Evolutionary conservation across 768 basidiomycete species (phyloP).

Genomic region (Grammothele lineata): DNA sequence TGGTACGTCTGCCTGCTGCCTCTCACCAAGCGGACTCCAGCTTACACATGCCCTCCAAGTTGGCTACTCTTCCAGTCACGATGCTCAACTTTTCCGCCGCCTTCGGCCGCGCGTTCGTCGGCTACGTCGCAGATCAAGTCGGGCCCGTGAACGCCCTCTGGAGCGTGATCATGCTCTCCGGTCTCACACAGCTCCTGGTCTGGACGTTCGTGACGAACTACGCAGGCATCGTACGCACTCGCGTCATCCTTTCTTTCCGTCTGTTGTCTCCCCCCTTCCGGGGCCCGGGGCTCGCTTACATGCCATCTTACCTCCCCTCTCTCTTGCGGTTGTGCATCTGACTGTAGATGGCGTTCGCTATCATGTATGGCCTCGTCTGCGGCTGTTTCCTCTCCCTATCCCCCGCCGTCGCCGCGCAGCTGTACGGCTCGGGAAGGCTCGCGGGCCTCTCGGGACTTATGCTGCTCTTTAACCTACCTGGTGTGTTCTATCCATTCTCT

Average conservation of each 20-base stretch:
- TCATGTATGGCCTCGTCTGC: slow-evolving; percentile 34
- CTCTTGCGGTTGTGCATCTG: neutral
- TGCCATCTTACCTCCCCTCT: neutral
- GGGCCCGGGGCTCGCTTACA: neutral
- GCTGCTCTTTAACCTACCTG: slow-evolving; percentile 20
- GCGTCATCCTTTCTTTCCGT: neutral
- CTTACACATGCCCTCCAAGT: too few species aligned
- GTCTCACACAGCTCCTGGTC: slow-evolving; percentile 18
- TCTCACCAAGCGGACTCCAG: too few species aligned
- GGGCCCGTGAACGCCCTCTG: slow-evolving; percentile 20
- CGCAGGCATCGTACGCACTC: slow-evolving; percentile 18
- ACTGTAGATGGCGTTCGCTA: slow-evolving; percentile 26
- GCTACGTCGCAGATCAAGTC: slow-evolving; percentile 17
- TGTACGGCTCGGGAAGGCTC: slow-evolving; percentile 19
- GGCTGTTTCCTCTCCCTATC: slow-evolving; percentile 34
- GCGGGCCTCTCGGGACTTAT: slow-evolving; percentile 19
- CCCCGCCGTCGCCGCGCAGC: slow-evolving; percentile 27
- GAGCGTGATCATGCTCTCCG: slow-evolving; percentile 16
- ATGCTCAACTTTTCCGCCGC: slow-evolving; percentile 19
- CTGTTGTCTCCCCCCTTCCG: neutral
- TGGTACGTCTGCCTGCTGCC: slow-evolving; percentile 3
- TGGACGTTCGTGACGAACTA: slow-evolving; percentile 20
- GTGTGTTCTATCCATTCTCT: slow-evolving; percentile 3
- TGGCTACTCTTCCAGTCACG: slow-evolving; percentile 13
- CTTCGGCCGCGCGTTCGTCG: slow-evolving; percentile 17